A percentile compares a stretch with the other conserved stretches of the same genome.
These are phyloP conservation scores for Emergomyces orientalis DNA, from an alignment of 2,329 filamentous ascomycete species.

Conservation along the genomic window DNA sequence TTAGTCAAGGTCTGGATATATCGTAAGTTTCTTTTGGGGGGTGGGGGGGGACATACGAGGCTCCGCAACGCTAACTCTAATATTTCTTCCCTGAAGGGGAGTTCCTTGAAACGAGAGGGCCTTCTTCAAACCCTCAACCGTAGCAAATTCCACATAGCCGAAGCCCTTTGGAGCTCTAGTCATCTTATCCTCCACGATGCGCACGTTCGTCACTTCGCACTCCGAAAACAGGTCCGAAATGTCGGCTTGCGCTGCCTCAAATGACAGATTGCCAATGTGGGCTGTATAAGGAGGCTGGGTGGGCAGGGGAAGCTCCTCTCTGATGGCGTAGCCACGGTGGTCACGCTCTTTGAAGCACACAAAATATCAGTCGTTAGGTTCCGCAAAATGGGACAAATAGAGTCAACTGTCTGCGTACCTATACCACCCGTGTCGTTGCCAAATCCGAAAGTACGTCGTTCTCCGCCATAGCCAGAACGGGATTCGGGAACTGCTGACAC, in stretches of 20 bases:
- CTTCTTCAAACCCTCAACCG: slow-evolving; percentile 80
- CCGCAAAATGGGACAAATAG: slow-evolving; percentile 13
- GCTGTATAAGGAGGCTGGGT: slow-evolving; percentile 91
- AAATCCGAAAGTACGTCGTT: slow-evolving; percentile 40
- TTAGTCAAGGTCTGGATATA: background rate
- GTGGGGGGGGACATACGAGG: slow-evolving; percentile 64
- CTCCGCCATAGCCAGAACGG: slow-evolving; percentile 41
- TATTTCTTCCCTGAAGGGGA: slow-evolving; percentile 76
- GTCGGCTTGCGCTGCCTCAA: slow-evolving; percentile 77
- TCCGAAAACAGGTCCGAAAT: slow-evolving; percentile 77
- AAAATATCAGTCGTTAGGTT: slow-evolving; percentile 2
- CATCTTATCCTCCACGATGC: slow-evolving; percentile 93
- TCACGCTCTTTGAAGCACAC: slow-evolving; percentile 12
- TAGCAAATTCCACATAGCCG: slow-evolving; percentile 90
- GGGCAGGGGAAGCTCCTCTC: slow-evolving; percentile 73
- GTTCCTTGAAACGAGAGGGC: slow-evolving; percentile 74
- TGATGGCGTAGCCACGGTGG: slow-evolving; percentile 32
- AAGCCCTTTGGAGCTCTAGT: slow-evolving; percentile 94
- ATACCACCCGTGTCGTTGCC: slow-evolving; percentile 31
- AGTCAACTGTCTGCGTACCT: slow-evolving; percentile 20
- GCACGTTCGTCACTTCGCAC: slow-evolving; percentile 80
- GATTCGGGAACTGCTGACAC: slow-evolving; percentile 29
- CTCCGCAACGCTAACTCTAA: slow-evolving; percentile 92
- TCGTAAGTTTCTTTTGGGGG: background rate
- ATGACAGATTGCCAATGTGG: slow-evolving; percentile 92